phyloP scores from a whole-genome alignment of 75 land plant genomes.

The Picea glauca region DNA sequence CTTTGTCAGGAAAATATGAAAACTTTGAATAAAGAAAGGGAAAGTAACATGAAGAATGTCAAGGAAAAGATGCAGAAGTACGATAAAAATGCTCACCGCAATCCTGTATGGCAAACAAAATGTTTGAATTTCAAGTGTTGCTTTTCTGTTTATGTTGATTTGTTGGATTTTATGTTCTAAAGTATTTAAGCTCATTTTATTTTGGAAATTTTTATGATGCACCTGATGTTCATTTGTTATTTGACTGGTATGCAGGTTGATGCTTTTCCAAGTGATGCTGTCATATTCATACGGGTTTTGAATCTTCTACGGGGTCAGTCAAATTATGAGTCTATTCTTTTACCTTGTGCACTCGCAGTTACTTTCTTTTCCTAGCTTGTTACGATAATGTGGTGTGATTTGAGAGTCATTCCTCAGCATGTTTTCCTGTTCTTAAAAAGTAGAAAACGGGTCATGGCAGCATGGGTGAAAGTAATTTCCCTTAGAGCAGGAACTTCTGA shows the following conservation, averaged over 20 bases:
- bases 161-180: neutral
- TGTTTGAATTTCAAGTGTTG: neutral
- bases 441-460: conserved; percentile 3
- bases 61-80: conserved; percentile 69
- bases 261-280: conserved; percentile 94
- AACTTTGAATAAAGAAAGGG: conserved; percentile 49
- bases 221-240: neutral
- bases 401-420: neutral
- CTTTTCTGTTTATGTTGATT: neutral
- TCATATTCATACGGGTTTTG: conserved; percentile 81
- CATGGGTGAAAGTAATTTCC: neutral
- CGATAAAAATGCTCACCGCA: conserved; percentile 60
- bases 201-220: neutral
- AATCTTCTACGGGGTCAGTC: conserved; percentile 92
- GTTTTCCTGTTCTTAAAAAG: neutral
- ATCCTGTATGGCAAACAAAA: conserved; percentile 65
- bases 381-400: neutral
- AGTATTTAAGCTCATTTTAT: neutral
- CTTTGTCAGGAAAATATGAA: conserved; percentile 56
- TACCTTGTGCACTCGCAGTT: neutral
- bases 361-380: neutral
- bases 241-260: conserved; percentile 55
- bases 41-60: conserved; percentile 51
- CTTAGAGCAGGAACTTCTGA: neutral
- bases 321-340: neutral